These are phyloP conservation scores for Penicillium goetzii DNA, from an alignment of 495 filamentous ascomycete genomes.

Conservation along the genomic window DNA sequence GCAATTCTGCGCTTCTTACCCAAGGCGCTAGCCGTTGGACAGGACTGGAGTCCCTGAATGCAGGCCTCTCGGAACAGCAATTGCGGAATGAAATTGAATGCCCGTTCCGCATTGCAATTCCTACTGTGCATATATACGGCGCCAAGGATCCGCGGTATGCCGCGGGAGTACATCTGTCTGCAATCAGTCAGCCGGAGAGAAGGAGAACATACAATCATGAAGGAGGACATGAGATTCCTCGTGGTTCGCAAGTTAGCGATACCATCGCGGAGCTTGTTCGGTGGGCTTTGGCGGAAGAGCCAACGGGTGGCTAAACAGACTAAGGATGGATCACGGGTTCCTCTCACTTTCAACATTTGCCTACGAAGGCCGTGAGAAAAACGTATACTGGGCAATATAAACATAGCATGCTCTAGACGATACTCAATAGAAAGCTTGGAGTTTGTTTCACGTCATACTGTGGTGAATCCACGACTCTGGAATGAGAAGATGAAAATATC, in stretches of 20 bases:
- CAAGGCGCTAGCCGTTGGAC: slow-evolving; percentile 37
- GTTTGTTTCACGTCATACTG: neutral
- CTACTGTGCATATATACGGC: slow-evolving; percentile 66
- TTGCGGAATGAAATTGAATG: slow-evolving; percentile 44
- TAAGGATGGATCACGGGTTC: neutral
- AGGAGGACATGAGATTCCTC: slow-evolving; percentile 61
- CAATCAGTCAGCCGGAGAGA: slow-evolving; percentile 52
- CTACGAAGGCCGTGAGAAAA: neutral
- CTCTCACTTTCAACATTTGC: neutral
- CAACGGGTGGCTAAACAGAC: neutral
- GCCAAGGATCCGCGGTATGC: slow-evolving; percentile 60
- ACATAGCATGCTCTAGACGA: neutral
- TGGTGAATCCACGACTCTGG: too few species aligned
- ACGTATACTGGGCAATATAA: neutral
- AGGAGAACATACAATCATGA: slow-evolving; percentile 56
- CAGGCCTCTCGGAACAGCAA: slow-evolving; percentile 56
- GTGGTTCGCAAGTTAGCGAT: slow-evolving; percentile 36
- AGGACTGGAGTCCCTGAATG: slow-evolving; percentile 23
- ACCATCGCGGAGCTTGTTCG: slow-evolving; percentile 44
- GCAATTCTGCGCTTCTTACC: slow-evolving; percentile 32
- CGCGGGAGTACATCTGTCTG: slow-evolving; percentile 57
- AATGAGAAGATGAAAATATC: neutral
- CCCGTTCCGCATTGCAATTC: slow-evolving; percentile 55
- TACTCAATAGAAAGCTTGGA: neutral
- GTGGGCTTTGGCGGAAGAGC: slow-evolving; percentile 36